A percentile compares a stretch with the other conserved stretches of the same genome.
Conservation (phyloP, 768 basidiomycete species). For the Roridomyces roridus region DNA sequence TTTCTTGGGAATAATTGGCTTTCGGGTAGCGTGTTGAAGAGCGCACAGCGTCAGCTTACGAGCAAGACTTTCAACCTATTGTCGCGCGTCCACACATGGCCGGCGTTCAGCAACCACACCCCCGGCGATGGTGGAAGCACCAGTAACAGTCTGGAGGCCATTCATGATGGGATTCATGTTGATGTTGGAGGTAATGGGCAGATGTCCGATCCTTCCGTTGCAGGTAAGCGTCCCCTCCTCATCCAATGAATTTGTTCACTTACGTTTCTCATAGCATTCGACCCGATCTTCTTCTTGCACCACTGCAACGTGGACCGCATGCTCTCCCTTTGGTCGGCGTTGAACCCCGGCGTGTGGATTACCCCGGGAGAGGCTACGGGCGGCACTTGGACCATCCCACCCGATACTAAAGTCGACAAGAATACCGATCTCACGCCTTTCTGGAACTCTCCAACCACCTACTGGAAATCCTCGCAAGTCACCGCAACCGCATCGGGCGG, state of each 20-base stretch:
- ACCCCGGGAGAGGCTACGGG: constrained; percentile 31
- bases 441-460: constrained; percentile 43
- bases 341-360: constrained; percentile 50
- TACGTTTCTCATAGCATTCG: constrained; percentile 41
- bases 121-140: constrained; percentile 41
- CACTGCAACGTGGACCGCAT: constrained; percentile 61
- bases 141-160: constrained; percentile 54
- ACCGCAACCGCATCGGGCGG: constrained; percentile 39
- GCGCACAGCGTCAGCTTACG: constrained; percentile 32
- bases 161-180: constrained; percentile 56
- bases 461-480: constrained; percentile 45
- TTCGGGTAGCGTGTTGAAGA: constrained; percentile 26
- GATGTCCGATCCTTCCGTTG: constrained; percentile 46
- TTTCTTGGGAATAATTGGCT: too few species aligned
- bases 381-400: constrained; percentile 41
- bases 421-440: constrained; percentile 52
- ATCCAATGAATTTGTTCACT: not conserved
- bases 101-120: constrained; percentile 53
- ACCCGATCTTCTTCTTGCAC: constrained; percentile 62
- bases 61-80: constrained; percentile 45
- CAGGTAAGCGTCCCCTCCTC: constrained; percentile 34
- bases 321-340: constrained; percentile 54
- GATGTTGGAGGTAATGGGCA: constrained; percentile 49
- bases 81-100: constrained; percentile 44
- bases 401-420: constrained; percentile 31